These are phyloP conservation scores for Pichia membranifaciens DNA, from an alignment of 805 yeast genomes.

Conservation along the genomic window DNA sequence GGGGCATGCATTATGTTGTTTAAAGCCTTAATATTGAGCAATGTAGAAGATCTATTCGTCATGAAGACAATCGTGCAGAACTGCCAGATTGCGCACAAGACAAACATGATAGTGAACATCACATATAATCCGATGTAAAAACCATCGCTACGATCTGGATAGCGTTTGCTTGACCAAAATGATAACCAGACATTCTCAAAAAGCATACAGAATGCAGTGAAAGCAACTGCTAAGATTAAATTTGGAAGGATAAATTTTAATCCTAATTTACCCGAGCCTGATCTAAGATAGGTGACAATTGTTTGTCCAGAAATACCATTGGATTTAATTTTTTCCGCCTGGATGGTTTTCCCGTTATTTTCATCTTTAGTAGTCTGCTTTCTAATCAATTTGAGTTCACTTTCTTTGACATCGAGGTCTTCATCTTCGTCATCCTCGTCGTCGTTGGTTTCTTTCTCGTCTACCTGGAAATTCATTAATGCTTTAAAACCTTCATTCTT, in stretches of 20 bases:
- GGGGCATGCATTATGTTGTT: slow-evolving; percentile 64
- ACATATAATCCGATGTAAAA: slow-evolving; percentile 72
- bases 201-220: slow-evolving; percentile 46
- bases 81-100: slow-evolving; percentile 37
- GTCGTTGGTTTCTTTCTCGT: slow-evolving; percentile 2
- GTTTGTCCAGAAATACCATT: slow-evolving; percentile 40
- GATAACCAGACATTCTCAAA: slow-evolving; percentile 75
- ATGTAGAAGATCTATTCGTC: slow-evolving; percentile 48
- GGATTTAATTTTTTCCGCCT: slow-evolving; percentile 28
- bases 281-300: slow-evolving; percentile 43
- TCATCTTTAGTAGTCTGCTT: slow-evolving; percentile 24
- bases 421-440: slow-evolving; percentile 22
- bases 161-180: slow-evolving; percentile 64
- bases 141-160: slow-evolving; percentile 36
- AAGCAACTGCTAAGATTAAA: slow-evolving; percentile 16
- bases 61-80: slow-evolving; percentile 45
- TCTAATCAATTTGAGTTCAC: slow-evolving; percentile 19
- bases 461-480: slow-evolving; percentile 39
- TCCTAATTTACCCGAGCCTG: slow-evolving; percentile 50
- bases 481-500: slow-evolving; percentile 43
- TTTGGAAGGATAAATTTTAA: slow-evolving; percentile 23
- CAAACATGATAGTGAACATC: slow-evolving; percentile 46
- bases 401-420: slow-evolving; percentile 23
- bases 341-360: slow-evolving; percentile 28
- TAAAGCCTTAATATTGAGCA: slow-evolving; percentile 57